A percentile compares a stretch with the other conserved stretches of the same genome.
phyloP scores from a whole-genome alignment of 345 rosid species.

The Lepidium sativum region DNA sequence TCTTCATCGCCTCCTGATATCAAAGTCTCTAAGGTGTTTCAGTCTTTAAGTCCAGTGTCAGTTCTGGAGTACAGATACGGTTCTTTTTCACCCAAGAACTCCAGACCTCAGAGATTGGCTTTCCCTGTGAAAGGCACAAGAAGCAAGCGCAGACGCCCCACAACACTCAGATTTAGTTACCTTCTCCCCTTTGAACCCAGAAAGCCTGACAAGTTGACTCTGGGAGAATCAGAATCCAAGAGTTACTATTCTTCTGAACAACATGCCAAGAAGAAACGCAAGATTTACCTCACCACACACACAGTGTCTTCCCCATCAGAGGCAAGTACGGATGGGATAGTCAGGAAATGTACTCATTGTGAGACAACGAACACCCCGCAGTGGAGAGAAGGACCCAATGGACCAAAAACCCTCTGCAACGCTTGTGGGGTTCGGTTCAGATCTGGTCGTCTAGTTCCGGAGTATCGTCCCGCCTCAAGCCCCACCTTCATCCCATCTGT shows the following conservation, averaged over 20 bases:
- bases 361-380: conserved; percentile 81
- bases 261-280: conserved; percentile 39
- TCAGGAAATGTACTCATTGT: conserved; percentile 65
- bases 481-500: conserved; percentile 63
- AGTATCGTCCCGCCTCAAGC: conserved; percentile 87
- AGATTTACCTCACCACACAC: conserved; percentile 25
- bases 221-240: conserved; percentile 26
- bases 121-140: conserved; percentile 67
- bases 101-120: conserved; percentile 17
- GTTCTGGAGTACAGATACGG: conserved; percentile 62
- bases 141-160: conserved; percentile 60
- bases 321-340: background rate
- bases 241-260: conserved; percentile 23
- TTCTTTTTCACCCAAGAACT: conserved; percentile 50
- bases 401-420: conserved; percentile 92
- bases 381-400: conserved; percentile 95
- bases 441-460: conserved; percentile 82
- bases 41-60: conserved; percentile 66
- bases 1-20: conserved; percentile 24
- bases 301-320: conserved; percentile 8
- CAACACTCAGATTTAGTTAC: conserved; percentile 19
- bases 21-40: conserved; percentile 41
- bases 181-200: conserved; percentile 21
- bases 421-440: conserved; percentile 92
- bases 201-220: conserved; percentile 9